These are phyloP conservation scores for Symbiodinium pilosum DNA, from an alignment of 73 alveolate genomes.

Conservation along the genomic window DNA sequence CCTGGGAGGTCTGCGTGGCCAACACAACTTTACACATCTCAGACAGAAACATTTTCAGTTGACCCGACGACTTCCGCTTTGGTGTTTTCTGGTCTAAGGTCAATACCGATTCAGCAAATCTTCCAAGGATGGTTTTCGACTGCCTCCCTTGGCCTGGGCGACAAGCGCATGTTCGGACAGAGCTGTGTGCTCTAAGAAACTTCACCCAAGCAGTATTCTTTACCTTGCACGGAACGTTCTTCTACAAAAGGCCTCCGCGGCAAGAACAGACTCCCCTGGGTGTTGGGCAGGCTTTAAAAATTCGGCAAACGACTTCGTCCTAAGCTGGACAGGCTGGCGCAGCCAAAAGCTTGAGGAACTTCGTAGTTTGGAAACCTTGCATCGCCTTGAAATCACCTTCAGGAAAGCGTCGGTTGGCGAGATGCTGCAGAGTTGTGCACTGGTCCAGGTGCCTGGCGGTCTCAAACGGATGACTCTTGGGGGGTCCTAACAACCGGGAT, in stretches of 20 bases:
- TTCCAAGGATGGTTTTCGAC: not conserved
- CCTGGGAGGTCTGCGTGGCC: not conserved
- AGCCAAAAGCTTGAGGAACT: no score
- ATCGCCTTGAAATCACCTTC: not conserved
- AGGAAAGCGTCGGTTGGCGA: not conserved
- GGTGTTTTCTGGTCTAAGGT: not conserved
- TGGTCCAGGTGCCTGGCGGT: not conserved
- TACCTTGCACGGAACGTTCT: no score
- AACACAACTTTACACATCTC: no score
- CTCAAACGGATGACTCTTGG: no score
- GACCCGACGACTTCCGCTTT: not conserved
- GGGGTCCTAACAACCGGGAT: no score
- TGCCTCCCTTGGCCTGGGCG: not conserved
- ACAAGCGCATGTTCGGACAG: not conserved
- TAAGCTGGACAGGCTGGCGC: not conserved
- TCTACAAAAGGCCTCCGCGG: no score
- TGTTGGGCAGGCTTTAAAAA: conserved; percentile 59
- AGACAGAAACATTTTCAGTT: not conserved
- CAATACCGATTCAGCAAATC: not conserved
- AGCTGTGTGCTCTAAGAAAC: no score
- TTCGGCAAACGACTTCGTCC: conserved; percentile 78
- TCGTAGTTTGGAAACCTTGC: no score
- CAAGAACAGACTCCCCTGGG: no score
- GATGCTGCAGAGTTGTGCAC: not conserved
- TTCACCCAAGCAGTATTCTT: no score